Evolutionary conservation across 306 rosid genomes (phyloP).

Genomic region (Oxytropis ochrocephala): DNA sequence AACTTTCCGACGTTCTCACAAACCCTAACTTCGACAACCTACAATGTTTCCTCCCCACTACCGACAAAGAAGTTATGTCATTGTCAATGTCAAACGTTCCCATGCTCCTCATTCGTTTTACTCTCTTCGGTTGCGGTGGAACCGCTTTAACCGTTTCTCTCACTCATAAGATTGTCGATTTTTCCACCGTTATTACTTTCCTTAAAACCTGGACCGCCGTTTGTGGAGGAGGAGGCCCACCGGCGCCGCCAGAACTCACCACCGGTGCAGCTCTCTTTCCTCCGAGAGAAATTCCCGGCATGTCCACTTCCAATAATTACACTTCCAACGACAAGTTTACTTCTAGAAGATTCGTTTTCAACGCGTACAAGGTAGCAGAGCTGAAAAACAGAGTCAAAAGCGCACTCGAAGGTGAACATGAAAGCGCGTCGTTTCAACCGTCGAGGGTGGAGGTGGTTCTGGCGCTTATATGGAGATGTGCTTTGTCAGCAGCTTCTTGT

Average conservation of each 20-base stretch:
- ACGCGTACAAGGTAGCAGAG: slow-evolving; percentile 18
- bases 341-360: slow-evolving; percentile 29
- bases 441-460: slow-evolving; percentile 40
- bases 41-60: slow-evolving; percentile 25
- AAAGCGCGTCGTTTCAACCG: not conserved
- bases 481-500: not conserved
- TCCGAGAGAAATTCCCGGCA: slow-evolving; percentile 33
- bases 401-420: not conserved
- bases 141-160: slow-evolving; percentile 27
- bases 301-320: slow-evolving; percentile 9
- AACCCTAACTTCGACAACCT: slow-evolving; percentile 16
- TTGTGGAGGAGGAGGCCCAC: not conserved
- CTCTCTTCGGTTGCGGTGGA: slow-evolving; percentile 39
- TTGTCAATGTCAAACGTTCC: not conserved
- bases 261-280: slow-evolving; percentile 31
- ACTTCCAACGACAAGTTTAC: slow-evolving; percentile 13
- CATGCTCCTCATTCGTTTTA: slow-evolving; percentile 31
- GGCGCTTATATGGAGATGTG: slow-evolving; percentile 42
- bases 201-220: slow-evolving; percentile 31
- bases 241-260: not conserved
- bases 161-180: slow-evolving; percentile 37
- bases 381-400: slow-evolving; percentile 15
- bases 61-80: slow-evolving; percentile 11
- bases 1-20: slow-evolving; percentile 30
- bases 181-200: slow-evolving; percentile 2